Conservation (phyloP, 2,329 filamentous ascomycete species). For the Diaporthe amygdali region DNA sequence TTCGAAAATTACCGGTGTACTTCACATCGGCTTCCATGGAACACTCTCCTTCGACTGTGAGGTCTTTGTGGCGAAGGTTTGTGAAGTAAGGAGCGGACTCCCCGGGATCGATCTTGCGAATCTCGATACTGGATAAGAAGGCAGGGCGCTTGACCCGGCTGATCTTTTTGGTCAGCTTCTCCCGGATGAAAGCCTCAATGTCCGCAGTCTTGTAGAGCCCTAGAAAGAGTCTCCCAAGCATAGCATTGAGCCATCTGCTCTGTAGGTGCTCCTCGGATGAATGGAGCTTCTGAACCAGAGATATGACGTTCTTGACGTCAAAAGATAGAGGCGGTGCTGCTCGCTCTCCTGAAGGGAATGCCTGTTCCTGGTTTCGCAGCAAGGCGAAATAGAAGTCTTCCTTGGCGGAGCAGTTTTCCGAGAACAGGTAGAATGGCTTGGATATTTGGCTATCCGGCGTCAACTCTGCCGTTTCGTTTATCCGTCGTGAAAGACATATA, state of each 20-base stretch:
- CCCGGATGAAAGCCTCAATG: constrained; percentile 77
- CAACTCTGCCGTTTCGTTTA: constrained; percentile 53
- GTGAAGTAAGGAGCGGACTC: constrained; percentile 87
- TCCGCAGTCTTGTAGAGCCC: constrained; percentile 85
- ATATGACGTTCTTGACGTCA: constrained; percentile 85
- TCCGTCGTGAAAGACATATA: constrained; percentile 76
- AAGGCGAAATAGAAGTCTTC: constrained; percentile 98
- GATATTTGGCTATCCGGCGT: constrained; percentile 63
- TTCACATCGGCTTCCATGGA: constrained; percentile 85
- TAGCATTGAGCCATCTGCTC: constrained; percentile 90
- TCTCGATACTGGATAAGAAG: constrained; percentile 84
- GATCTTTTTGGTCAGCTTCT: constrained; percentile 96
- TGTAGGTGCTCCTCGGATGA: constrained; percentile 90
- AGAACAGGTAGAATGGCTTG: constrained; percentile 92
- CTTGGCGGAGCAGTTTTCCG: constrained; percentile 93
- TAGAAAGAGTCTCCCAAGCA: constrained; percentile 87
- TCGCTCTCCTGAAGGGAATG: constrained; percentile 57
- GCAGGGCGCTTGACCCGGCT: constrained; percentile 89
- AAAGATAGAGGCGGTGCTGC: constrained; percentile 77
- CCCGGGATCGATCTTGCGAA: constrained; percentile 84
- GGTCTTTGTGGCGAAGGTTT: constrained; percentile 84
- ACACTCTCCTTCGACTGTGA: constrained; percentile 91
- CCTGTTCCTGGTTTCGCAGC: constrained; percentile 80
- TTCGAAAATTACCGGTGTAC: constrained; percentile 86
- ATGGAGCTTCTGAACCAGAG: constrained; percentile 87